phyloP scores from a whole-genome alignment of 2,329 filamentous ascomycete genomes.

The Trichophaea hybrida region DNA sequence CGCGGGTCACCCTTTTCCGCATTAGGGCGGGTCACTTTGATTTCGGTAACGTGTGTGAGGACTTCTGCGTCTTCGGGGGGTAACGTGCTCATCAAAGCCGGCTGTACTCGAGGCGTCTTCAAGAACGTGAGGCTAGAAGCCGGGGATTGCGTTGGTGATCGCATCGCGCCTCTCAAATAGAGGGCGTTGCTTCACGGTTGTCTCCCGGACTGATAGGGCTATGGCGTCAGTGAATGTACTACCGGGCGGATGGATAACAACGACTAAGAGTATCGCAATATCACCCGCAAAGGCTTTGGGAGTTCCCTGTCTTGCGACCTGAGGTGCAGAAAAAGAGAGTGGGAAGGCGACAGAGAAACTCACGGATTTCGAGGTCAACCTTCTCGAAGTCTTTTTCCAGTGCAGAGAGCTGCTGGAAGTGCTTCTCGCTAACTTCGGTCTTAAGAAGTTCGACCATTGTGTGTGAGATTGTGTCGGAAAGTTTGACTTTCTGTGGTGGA shows the following conservation, averaged over 20 bases:
- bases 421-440: neutral
- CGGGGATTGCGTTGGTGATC: conserved; percentile 56
- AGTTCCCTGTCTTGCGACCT: too few species aligned
- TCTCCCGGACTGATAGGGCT: conserved; percentile 14
- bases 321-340: conserved; percentile 7
- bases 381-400: conserved; percentile 76
- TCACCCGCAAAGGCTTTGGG: too few species aligned
- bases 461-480: too few species aligned
- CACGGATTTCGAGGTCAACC: conserved; percentile 69
- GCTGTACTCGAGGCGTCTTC: conserved; percentile 44
- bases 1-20: conserved; percentile 58
- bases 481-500: too few species aligned
- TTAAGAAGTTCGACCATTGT: too few species aligned
- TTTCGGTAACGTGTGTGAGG: conserved; percentile 50
- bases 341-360: conserved; percentile 33
- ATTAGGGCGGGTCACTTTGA: conserved; percentile 45
- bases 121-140: conserved; percentile 92
- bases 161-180: conserved; percentile 64
- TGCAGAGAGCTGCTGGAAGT: conserved; percentile 42
- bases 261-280: too few species aligned
- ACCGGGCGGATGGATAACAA: too few species aligned
- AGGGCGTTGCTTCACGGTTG: conserved; percentile 52
- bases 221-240: too few species aligned
- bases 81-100: conserved; percentile 78
- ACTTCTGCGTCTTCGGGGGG: conserved; percentile 63